Conservation (phyloP, 202 grass and related monocot genomes). For the Hordeum pubiflorum region DNA sequence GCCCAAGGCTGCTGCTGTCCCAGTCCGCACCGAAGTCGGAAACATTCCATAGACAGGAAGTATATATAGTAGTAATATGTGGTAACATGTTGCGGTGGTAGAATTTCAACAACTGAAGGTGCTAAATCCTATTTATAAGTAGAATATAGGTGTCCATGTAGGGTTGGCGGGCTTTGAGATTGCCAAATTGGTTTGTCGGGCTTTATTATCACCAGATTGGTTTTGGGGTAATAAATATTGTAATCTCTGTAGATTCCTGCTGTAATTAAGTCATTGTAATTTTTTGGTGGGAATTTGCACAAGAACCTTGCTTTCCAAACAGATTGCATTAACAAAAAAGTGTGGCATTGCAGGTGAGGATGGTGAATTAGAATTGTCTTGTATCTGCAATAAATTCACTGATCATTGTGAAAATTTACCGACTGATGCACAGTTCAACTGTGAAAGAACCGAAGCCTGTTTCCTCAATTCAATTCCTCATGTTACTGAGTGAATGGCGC, state of each 20-base stretch:
- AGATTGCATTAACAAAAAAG: not conserved
- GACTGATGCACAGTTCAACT: not conserved
- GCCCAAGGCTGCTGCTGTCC: not conserved
- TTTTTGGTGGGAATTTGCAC: not conserved
- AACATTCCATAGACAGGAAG: not conserved
- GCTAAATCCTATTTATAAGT: constrained; percentile 6
- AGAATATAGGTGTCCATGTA: not conserved
- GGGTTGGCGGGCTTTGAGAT: not conserved
- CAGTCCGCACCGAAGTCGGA: not conserved
- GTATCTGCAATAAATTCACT: not conserved
- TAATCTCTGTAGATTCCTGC: not conserved
- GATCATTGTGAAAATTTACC: not conserved
- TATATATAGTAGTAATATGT: constrained; percentile 1
- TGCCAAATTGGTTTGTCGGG: not conserved
- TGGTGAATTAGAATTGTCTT: not conserved
- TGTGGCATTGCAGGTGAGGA: not conserved
- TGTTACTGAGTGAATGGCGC: not conserved
- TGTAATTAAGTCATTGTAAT: not conserved
- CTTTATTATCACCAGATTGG: not conserved
- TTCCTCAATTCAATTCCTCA: not conserved
- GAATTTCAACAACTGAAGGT: not conserved
- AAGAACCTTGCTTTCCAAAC: not conserved
- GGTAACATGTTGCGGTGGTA: not conserved
- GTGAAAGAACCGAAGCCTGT: not conserved
- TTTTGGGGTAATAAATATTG: not conserved